Conservation (phyloP, 169 alveolate genomes). For the Plasmodium coatneyi region DNA sequence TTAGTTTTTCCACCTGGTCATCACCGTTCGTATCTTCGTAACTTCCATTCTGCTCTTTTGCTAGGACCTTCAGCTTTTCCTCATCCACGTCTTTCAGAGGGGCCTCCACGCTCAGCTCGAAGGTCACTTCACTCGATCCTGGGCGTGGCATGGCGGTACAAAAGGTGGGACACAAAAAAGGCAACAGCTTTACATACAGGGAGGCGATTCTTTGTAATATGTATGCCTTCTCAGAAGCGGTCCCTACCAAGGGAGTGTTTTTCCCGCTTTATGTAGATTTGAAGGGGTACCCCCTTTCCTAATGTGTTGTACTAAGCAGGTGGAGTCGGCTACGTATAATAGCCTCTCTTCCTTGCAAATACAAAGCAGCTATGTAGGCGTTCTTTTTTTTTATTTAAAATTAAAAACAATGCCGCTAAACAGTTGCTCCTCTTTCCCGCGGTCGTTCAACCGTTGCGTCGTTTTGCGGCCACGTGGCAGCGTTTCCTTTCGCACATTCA, state of each 20-base stretch:
- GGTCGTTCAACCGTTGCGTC: neutral
- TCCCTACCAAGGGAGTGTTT: too few species aligned
- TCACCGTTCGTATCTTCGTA: neutral
- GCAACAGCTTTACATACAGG: neutral
- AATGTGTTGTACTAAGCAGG: neutral
- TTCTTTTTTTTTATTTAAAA: too few species aligned
- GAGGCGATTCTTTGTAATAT: neutral
- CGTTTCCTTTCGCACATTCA: neutral
- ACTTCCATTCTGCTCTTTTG: neutral
- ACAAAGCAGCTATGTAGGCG: neutral
- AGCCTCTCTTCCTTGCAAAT: neutral
- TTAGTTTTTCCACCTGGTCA: neutral
- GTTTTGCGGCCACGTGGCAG: neutral
- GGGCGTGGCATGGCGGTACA: neutral
- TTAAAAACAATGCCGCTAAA: neutral
- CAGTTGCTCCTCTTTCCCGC: too few species aligned
- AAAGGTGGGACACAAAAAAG: neutral
- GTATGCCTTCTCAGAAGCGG: too few species aligned
- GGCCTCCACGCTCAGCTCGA: neutral
- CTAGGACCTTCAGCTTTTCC: neutral
- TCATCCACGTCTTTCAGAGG: neutral
- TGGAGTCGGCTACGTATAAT: neutral
- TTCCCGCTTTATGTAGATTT: neutral
- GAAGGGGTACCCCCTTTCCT: neutral
- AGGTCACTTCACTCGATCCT: neutral